A percentile compares a stretch with the other conserved stretches of the same genome.
These are phyloP conservation scores for Tylopilus sp. DNA, from an alignment of 1,284 basidiomycete species.

Conservation along the genomic window DNA sequence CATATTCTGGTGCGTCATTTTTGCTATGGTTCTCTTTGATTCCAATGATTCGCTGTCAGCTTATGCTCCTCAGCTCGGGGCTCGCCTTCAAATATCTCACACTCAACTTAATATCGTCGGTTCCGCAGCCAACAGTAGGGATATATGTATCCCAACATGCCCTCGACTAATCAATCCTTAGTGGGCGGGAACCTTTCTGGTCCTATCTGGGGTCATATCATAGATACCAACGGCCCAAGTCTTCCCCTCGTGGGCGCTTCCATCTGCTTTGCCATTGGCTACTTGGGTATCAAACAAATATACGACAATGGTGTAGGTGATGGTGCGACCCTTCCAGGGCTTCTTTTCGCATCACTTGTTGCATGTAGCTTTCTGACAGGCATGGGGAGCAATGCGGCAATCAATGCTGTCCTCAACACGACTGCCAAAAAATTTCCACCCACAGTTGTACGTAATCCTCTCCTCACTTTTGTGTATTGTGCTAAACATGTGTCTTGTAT, in stretches of 20 bases:
- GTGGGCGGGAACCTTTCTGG: conserved; percentile 71
- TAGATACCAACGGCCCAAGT: conserved; percentile 72
- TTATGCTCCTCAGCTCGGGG: conserved; percentile 84
- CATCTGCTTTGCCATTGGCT: conserved; percentile 68
- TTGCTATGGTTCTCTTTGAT: conserved; percentile 7
- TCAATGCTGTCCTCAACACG: conserved; percentile 67
- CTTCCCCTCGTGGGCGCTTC: conserved; percentile 61
- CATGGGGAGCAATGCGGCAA: conserved; percentile 68
- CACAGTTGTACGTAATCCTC: conserved; percentile 49
- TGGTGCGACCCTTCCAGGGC: conserved; percentile 26
- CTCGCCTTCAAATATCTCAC: conserved; percentile 75
- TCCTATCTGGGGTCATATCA: conserved; percentile 77
- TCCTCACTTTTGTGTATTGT: not conserved
- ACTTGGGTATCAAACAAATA: conserved; percentile 72
- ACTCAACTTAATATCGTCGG: conserved; percentile 83
- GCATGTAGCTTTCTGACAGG: conserved; percentile 69
- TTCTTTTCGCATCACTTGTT: conserved; percentile 55
- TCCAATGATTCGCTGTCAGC: conserved; percentile 52
- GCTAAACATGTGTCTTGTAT: not conserved
- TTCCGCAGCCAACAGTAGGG: conserved; percentile 70
- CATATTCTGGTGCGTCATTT: conserved; percentile 41
- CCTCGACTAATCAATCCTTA: conserved; percentile 39
- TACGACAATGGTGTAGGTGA: conserved; percentile 63
- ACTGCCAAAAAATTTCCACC: conserved; percentile 76
- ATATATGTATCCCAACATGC: conserved; percentile 15